phyloP scores from a whole-genome alignment of 257 asterid species.

The Hygrophila difformis region DNA sequence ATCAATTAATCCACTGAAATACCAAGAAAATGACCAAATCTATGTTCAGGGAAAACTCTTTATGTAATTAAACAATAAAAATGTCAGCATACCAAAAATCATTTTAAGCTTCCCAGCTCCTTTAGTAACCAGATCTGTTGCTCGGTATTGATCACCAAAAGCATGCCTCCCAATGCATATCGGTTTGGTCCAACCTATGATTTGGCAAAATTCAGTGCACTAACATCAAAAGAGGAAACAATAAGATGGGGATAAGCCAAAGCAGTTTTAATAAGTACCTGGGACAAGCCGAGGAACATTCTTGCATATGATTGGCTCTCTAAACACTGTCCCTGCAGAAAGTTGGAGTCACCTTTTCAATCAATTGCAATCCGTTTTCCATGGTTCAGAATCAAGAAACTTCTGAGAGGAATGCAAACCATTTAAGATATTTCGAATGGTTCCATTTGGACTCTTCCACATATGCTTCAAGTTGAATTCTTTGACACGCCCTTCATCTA shows the following conservation, averaged over 20 bases:
- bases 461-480: slow-evolving; percentile 56
- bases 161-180: slow-evolving; percentile 71
- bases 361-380: slow-evolving; percentile 11
- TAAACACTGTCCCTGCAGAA: slow-evolving; percentile 58
- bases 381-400: slow-evolving; percentile 13
- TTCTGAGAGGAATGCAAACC: slow-evolving; percentile 23
- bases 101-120: slow-evolving; percentile 57
- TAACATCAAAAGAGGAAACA: slow-evolving; percentile 2
- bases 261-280: slow-evolving; percentile 30
- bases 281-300: slow-evolving; percentile 57
- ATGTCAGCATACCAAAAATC: slow-evolving; percentile 37
- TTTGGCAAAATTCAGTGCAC: not conserved
- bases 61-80: slow-evolving; percentile 5
- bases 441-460: slow-evolving; percentile 74
- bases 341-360: slow-evolving; percentile 15
- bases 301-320: slow-evolving; percentile 65
- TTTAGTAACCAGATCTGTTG: slow-evolving; percentile 42
- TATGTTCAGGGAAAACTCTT: not conserved
- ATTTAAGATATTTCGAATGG: slow-evolving; percentile 58
- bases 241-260: not conserved
- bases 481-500: slow-evolving; percentile 53
- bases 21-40: slow-evolving; percentile 4
- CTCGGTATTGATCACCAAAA: slow-evolving; percentile 65
- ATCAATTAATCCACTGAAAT: slow-evolving; percentile 1
- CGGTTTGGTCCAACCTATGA: slow-evolving; percentile 62